Conservation (phyloP, 495 filamentous ascomycete genomes). For the Parmelia sp. region DNA sequence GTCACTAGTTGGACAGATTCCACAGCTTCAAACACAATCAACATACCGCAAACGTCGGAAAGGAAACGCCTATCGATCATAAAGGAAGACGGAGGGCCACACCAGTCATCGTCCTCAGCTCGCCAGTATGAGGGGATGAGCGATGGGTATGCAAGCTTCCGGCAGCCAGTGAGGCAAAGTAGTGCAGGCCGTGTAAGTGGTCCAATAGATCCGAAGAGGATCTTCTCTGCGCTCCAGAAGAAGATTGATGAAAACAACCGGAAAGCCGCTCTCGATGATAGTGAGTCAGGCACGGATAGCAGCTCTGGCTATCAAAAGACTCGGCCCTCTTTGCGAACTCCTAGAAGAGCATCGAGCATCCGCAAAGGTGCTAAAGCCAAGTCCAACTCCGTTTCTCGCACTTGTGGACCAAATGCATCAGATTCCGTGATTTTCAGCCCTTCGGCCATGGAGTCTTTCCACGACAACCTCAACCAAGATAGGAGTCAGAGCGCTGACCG, state of each 20-base stretch:
- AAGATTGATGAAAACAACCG: conserved; percentile 43
- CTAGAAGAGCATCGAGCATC: conserved; percentile 13
- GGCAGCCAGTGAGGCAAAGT: conserved; percentile 21
- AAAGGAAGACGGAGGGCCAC: conserved; percentile 52
- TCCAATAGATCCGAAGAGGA: conserved; percentile 41
- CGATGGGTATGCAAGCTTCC: conserved; percentile 16
- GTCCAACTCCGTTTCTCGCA: background rate
- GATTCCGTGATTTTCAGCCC: background rate
- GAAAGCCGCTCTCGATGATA: conserved; percentile 26
- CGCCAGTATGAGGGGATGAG: conserved; percentile 2
- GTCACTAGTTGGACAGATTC: conserved; percentile 75
- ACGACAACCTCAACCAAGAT: background rate
- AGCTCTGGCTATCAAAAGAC: conserved; percentile 34
- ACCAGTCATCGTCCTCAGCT: conserved; percentile 31
- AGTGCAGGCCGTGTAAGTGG: conserved; percentile 13
- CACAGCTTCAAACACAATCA: conserved; percentile 45
- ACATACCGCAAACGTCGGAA: conserved; percentile 35
- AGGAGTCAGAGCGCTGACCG: background rate
- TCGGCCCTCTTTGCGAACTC: conserved; percentile 32
- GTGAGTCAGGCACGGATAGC: conserved; percentile 32
- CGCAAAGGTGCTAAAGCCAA: background rate
- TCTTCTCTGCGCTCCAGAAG: conserved; percentile 71
- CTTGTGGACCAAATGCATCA: background rate
- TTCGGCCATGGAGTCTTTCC: conserved; percentile 1
- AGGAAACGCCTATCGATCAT: conserved; percentile 59